Base-by-base conservation (phyloP, 2,329 filamentous ascomycete species). In the Pseudogymnoascus pannorum region DNA sequence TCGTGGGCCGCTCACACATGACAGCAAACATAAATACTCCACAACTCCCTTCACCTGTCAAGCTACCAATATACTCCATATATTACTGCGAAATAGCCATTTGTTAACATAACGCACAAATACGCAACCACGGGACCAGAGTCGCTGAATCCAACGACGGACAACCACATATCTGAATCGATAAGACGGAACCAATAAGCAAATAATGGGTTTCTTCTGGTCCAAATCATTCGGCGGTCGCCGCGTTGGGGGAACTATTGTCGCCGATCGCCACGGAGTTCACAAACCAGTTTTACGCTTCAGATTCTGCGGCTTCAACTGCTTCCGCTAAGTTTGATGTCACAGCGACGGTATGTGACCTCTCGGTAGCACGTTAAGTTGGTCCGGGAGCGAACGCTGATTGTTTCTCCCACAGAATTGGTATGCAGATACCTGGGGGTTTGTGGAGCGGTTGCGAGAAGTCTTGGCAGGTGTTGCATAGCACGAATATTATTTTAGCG, bases 191-290 rank as follows among this genome's bases (percentile, higher is more conserved):
- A 48, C 6, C 42, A 20, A 48, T 48, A 48, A 20, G 11, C 22
- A 20, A 48, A 2, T 16, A 48, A 75, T 74, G 72, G 68, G 68
- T 33, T 70, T 75, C 64, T 71, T 74, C 65, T 75, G 71, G 66
- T 67, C 66, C 36, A 75, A 76, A 64, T 66, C 64, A 57, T 72
- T 73, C 65, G 74, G 74, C 48, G 69, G 70, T 18, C 68, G 69
- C 62, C 70, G 72, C 38, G 69, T 69, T 12, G 79, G 79, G 60
- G 81, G 78, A 35, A 79, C 77, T 63, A 69, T 83, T 59, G 73
- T 77, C 9, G 79, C 78, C 62, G 79, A 82, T 72, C 77, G 77
- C 66, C 75, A 82, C 67, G 81, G 81, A 59, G 72, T 77, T 1
- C 75, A 76, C 38, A 74, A 78, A 59, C 78, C 79, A 24, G 78